A percentile compares a stretch with the other conserved stretches of the same genome.
Evolutionary conservation across 75 land plant species (phyloP).

Genomic region (Selaginella moellendorffii): DNA sequence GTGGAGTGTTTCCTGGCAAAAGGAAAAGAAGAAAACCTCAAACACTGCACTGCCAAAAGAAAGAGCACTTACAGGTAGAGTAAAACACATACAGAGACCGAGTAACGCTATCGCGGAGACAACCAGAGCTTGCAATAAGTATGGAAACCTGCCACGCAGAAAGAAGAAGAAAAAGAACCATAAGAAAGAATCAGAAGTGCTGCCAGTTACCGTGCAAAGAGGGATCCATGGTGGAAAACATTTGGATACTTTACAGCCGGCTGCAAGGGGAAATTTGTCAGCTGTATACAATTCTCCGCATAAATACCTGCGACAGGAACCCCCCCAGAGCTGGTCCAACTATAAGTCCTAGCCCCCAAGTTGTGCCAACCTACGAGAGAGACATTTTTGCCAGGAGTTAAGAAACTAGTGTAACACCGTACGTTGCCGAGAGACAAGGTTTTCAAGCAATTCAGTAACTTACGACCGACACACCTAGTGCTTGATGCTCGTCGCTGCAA

Average conservation of each 20-base stretch:
- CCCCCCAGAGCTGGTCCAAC: neutral
- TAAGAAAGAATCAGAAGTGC: no score
- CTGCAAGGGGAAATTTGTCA: neutral
- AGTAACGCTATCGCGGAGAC: neutral
- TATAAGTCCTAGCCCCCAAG: neutral
- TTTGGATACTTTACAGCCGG: neutral
- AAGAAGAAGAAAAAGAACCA: no score
- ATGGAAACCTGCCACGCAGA: neutral
- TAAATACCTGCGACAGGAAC: neutral
- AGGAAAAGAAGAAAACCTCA: no score
- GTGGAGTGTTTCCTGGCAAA: neutral
- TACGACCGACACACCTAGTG: neutral
- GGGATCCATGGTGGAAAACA: neutral
- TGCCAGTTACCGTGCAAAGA: no score
- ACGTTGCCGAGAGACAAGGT: no score
- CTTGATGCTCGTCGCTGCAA: neutral
- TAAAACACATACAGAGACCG: neutral
- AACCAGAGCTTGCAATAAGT: neutral
- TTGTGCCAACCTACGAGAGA: no score
- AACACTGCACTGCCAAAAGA: no score
- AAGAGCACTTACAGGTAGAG: neutral
- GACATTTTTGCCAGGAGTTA: no score
- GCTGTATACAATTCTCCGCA: neutral
- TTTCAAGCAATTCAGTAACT: no score
- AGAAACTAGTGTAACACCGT: no score